These are phyloP conservation scores for Lipomyces mesembrius DNA, from an alignment of 805 yeast species.

Conservation along the genomic window DNA sequence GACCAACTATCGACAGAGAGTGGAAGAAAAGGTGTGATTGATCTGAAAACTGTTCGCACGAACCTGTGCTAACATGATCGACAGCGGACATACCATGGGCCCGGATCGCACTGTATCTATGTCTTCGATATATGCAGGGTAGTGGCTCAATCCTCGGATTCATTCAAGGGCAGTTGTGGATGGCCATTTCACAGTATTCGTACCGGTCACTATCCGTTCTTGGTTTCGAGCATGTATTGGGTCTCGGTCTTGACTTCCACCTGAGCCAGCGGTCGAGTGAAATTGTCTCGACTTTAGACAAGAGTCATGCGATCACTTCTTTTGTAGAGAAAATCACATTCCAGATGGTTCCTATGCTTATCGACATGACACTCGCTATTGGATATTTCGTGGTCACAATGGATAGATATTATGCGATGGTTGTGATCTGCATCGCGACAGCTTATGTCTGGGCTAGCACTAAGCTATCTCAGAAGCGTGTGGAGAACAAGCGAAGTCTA, in stretches of 20 bases:
- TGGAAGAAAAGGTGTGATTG: constrained; percentile 5
- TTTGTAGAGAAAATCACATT: constrained; percentile 34
- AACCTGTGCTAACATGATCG: not conserved
- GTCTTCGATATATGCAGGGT: constrained; percentile 33
- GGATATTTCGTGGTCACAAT: constrained; percentile 28
- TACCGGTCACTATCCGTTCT: constrained; percentile 21
- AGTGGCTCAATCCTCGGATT: constrained; percentile 32
- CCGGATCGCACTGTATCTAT: constrained; percentile 23
- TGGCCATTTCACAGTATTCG: constrained; percentile 27
- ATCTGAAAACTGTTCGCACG: not conserved
- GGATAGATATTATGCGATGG: constrained; percentile 26
- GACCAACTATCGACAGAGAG: constrained; percentile 20
- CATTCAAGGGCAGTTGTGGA: constrained; percentile 28
- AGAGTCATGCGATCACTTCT: constrained; percentile 23
- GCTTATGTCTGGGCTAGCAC: constrained; percentile 31
- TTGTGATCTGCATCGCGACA: constrained; percentile 25
- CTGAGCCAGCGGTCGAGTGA: constrained; percentile 27
- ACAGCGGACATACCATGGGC: constrained; percentile 27
- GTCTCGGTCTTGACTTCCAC: constrained; percentile 32
- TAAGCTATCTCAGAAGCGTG: constrained; percentile 17
- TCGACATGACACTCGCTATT: constrained; percentile 31
- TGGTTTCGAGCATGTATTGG: constrained; percentile 29
- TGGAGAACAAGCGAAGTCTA: constrained; percentile 21
- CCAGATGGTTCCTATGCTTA: constrained; percentile 27
- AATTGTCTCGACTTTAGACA: constrained; percentile 25